Percentiles rank a stretch among this genome's conserved stretches.
Evolutionary conservation across 768 basidiomycete genomes (phyloP).

Genomic region (Tubosaeta sp.): DNA sequence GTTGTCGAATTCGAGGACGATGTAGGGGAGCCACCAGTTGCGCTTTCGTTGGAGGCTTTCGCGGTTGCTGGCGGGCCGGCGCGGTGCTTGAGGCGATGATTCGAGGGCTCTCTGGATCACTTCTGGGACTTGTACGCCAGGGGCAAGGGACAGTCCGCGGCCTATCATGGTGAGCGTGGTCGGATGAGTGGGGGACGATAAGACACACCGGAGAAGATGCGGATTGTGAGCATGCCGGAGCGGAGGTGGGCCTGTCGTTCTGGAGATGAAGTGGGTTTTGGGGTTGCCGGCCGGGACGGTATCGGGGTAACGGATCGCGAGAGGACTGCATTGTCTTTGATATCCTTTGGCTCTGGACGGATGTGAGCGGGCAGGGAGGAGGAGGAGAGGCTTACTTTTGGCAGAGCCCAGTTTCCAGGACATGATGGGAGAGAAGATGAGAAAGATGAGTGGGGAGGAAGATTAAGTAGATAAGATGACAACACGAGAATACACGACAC

Average conservation of each 20-base stretch:
- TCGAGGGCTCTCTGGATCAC: constrained; percentile 81
- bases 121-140: constrained; percentile 74
- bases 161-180: constrained; percentile 38
- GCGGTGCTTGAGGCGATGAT: constrained; percentile 47
- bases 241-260: constrained; percentile 58
- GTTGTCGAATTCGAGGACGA: constrained; percentile 97
- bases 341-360: constrained; percentile 59
- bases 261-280: constrained; percentile 50
- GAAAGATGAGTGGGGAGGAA: not conserved
- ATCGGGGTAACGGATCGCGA: constrained; percentile 81
- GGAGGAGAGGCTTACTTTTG: constrained; percentile 28
- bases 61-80: constrained; percentile 66
- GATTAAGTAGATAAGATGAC: constrained; percentile 7
- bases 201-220: constrained; percentile 83
- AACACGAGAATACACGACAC: not conserved
- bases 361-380: not conserved
- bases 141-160: constrained; percentile 75
- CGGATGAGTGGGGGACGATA: constrained; percentile 9
- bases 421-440: constrained; percentile 30
- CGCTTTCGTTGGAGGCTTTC: constrained; percentile 92
- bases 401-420: constrained; percentile 52
- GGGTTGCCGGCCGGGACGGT: constrained; percentile 77
- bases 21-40: constrained; percentile 92
- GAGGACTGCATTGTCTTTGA: constrained; percentile 62
- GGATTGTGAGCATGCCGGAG: constrained; percentile 90